phyloP scores from a whole-genome alignment of 2,329 filamentous ascomycete species.

The Fusarium nygamai region DNA sequence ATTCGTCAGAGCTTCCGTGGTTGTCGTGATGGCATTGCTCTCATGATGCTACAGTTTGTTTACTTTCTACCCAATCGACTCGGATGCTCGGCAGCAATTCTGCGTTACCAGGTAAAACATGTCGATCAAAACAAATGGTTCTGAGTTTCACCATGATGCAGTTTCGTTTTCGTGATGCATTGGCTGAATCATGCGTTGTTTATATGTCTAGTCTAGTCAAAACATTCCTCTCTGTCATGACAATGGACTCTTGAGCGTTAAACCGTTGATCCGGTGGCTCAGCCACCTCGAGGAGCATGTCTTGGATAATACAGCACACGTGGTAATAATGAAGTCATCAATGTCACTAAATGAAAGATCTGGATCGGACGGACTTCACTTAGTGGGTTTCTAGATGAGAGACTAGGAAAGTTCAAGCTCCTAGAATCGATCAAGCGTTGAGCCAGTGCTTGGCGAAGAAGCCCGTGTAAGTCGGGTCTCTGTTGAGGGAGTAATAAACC shows the following conservation, averaged over 20 bases:
- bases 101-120: slow-evolving; percentile 11
- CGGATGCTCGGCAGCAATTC: slow-evolving; percentile 4
- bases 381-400: background rate
- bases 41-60: slow-evolving; percentile 32
- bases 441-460: background rate
- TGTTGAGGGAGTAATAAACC: slow-evolving; percentile 6
- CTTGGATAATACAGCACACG: slow-evolving; percentile 10
- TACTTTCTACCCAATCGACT: slow-evolving; percentile 16
- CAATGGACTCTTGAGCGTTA: background rate
- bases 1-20: slow-evolving; percentile 22
- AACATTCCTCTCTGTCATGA: slow-evolving; percentile 3
- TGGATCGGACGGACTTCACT: background rate
- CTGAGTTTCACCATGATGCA: slow-evolving; percentile 19
- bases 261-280: slow-evolving; percentile 6
- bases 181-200: background rate
- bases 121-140: background rate
- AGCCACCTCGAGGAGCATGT: slow-evolving; percentile 4
- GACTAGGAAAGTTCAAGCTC: background rate
- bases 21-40: slow-evolving; percentile 22
- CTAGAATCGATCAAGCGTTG: slow-evolving; percentile 1
- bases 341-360: slow-evolving; percentile 2
- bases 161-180: background rate
- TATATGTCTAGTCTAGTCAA: background rate
- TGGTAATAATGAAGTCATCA: slow-evolving; percentile 26
- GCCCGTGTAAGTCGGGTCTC: slow-evolving; percentile 5